These are phyloP conservation scores for Mortierella alpina DNA, from an alignment of 192 early-diverging fungal species.

Conservation along the genomic window DNA sequence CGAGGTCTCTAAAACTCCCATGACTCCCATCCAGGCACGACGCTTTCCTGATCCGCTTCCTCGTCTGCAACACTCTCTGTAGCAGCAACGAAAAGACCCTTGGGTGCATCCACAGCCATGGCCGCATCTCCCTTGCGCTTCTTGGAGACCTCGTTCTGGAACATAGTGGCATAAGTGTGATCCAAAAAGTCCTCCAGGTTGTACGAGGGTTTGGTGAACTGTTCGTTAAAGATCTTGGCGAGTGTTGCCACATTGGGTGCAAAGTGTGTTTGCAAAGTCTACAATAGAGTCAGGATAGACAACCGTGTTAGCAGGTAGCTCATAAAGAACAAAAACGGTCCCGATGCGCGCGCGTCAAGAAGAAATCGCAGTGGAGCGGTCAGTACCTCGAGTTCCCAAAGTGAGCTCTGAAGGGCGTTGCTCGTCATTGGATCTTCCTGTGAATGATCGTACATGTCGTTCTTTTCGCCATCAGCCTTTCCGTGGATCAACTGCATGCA, in stretches of 20 bases:
- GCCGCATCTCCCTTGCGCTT: conserved; percentile 72
- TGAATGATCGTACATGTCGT: conserved; percentile 64
- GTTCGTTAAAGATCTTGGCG: conserved; percentile 87
- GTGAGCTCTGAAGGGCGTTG: conserved; percentile 82
- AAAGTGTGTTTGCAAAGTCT: conserved; percentile 88
- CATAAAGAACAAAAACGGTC: not conserved
- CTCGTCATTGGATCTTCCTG: conserved; percentile 84
- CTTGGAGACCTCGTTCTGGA: conserved; percentile 70
- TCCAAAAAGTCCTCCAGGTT: conserved; percentile 97
- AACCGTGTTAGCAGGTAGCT: not conserved
- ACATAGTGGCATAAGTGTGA: conserved; percentile 83
- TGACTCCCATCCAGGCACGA: conserved; percentile 46
- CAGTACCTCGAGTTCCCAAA: conserved; percentile 86
- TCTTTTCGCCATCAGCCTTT: conserved; percentile 56
- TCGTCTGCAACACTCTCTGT: not conserved
- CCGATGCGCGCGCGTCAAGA: no score
- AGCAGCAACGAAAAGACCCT: conserved; percentile 53
- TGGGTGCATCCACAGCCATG: conserved; percentile 66
- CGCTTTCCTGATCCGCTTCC: conserved; percentile 1
- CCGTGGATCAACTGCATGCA: conserved; percentile 90
- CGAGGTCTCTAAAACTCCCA: conserved; percentile 31
- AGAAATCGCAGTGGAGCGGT: not conserved
- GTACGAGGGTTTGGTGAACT: conserved; percentile 87
- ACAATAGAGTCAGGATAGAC: conserved; percentile 3
- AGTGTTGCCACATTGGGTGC: conserved; percentile 87